Evolutionary conservation across 352 stramenopile genomes (phyloP).

Genomic region (Phytophthora hibernalis): DNA sequence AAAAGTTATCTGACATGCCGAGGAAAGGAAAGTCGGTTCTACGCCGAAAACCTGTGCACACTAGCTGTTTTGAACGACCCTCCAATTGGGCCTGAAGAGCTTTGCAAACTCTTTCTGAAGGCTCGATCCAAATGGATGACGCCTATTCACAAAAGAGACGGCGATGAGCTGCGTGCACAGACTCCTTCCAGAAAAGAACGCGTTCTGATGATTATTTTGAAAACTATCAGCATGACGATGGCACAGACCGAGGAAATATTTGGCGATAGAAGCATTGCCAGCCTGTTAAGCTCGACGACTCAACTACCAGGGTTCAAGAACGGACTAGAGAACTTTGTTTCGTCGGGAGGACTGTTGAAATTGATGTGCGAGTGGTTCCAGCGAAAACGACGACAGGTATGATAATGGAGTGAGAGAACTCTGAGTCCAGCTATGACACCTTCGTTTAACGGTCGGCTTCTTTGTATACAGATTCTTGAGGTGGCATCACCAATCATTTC

Average conservation of each 20-base stretch:
- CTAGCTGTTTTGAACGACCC: slow-evolving; percentile 48
- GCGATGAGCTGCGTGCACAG: slow-evolving; percentile 12
- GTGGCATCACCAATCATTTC: slow-evolving; percentile 56
- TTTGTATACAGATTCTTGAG: slow-evolving; percentile 46
- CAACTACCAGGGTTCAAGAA: slow-evolving; percentile 38
- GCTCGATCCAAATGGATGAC: slow-evolving; percentile 66
- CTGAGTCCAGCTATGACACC: neutral
- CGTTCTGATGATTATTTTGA: slow-evolving; percentile 63
- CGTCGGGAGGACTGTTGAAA: slow-evolving; percentile 39
- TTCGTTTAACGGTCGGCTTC: neutral
- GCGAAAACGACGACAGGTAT: slow-evolving; percentile 49
- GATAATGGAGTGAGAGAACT: neutral
- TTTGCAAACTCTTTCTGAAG: slow-evolving; percentile 58
- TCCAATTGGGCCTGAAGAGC: slow-evolving; percentile 33
- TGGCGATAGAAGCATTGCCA: slow-evolving; percentile 19
- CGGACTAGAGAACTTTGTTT: slow-evolving; percentile 38
- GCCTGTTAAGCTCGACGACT: slow-evolving; percentile 37
- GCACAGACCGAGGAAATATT: slow-evolving; percentile 71
- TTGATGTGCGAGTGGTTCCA: slow-evolving; percentile 49
- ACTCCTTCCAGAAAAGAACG: slow-evolving; percentile 37
- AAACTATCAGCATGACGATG: slow-evolving; percentile 62
- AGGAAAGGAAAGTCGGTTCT: slow-evolving; percentile 65
- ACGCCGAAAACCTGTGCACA: slow-evolving; percentile 68
- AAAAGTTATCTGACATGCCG: slow-evolving; percentile 59
- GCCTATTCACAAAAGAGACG: slow-evolving; percentile 12